Conservation (phyloP, 305 asterid species). For the Fraxinus xanthoxyloides region DNA sequence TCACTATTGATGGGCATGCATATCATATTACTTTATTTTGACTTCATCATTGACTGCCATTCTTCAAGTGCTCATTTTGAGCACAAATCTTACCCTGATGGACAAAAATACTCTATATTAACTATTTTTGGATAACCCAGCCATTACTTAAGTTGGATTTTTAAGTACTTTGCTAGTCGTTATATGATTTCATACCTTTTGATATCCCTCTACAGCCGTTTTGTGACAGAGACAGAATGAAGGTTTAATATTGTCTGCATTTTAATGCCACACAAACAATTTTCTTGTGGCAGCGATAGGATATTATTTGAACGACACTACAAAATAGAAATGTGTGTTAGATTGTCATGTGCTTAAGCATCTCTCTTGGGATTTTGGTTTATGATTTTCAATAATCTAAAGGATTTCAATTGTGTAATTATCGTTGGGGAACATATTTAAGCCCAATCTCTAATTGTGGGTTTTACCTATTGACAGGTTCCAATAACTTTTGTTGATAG, state of each 20-base stretch:
- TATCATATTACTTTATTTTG: background rate
- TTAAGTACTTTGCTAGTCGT: background rate
- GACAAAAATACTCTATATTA: background rate
- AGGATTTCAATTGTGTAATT: background rate
- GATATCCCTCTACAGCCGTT: background rate
- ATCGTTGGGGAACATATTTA: background rate
- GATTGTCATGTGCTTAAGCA: background rate
- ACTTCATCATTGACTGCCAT: background rate
- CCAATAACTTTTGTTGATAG: conserved; percentile 95
- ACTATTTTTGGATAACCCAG: background rate
- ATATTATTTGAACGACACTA: background rate
- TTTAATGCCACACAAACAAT: background rate
- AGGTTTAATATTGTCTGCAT: background rate
- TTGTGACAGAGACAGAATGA: background rate
- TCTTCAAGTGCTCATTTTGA: background rate
- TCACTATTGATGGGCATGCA: background rate
- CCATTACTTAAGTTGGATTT: background rate
- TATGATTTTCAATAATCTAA: background rate
- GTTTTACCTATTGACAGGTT: conserved; percentile 45
- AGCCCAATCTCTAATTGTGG: background rate
- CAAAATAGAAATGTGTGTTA: background rate
- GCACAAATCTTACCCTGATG: background rate
- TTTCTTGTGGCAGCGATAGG: background rate
- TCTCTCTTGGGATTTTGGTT: background rate
- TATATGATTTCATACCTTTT: background rate